These are phyloP conservation scores for Colletotrichum kahawae DNA, from an alignment of 2,329 filamentous ascomycete species.

Conservation along the genomic window DNA sequence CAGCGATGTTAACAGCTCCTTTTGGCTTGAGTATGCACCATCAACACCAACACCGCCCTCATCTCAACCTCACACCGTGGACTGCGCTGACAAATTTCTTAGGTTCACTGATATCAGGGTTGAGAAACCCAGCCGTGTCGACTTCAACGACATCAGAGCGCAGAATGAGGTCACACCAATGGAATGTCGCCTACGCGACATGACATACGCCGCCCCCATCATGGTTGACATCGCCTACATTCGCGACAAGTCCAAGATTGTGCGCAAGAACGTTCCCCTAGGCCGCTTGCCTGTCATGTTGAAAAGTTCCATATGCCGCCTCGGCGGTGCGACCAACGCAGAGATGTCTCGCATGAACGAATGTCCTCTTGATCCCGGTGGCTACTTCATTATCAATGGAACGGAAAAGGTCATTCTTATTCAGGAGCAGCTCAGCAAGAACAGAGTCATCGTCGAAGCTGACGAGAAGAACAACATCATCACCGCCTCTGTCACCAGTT, in stretches of 20 bases:
- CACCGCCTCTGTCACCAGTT: constrained; percentile 95
- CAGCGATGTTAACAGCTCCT: constrained; percentile 91
- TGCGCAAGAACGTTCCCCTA: constrained; percentile 78
- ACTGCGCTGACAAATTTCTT: background rate
- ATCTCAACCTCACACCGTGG: background rate
- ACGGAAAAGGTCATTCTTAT: constrained; percentile 99
- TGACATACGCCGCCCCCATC: constrained; percentile 97
- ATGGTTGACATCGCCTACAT: constrained; percentile 91
- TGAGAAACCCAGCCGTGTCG: constrained; percentile 78
- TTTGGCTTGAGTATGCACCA: constrained; percentile 75
- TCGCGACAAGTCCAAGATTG: constrained; percentile 77
- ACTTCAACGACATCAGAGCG: constrained; percentile 73
- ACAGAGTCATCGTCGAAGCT: constrained; percentile 95
- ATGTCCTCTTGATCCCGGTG: constrained; percentile 93
- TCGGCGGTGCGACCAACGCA: constrained; percentile 81
- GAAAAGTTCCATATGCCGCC: constrained; percentile 89
- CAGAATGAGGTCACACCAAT: constrained; percentile 86
- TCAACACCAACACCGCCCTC: background rate
- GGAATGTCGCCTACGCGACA: constrained; percentile 93
- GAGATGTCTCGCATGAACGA: constrained; percentile 94
- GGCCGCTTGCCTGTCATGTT: constrained; percentile 97
- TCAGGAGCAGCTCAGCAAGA: constrained; percentile 98
- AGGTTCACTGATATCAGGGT: constrained; percentile 88
- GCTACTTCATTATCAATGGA: constrained; percentile 97
- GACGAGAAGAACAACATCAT: constrained; percentile 92